A percentile compares a stretch with the other conserved stretches of the same genome.
Conservation (phyloP, 2,329 filamentous ascomycete genomes). For the Juglanconis juglandina region DNA sequence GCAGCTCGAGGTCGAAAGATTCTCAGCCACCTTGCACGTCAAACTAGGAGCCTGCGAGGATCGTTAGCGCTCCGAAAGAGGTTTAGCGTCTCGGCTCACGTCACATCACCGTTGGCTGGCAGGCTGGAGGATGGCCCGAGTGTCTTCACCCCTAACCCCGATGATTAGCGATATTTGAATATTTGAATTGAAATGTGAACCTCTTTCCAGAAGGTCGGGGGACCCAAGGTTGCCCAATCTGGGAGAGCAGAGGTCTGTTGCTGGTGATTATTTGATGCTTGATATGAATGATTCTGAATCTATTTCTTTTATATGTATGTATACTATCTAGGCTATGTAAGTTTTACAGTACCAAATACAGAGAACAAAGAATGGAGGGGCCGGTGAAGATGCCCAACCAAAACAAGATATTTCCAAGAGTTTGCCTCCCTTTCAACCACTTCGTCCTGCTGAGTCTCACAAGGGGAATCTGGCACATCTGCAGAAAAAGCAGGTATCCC, state of each 20-base stretch:
- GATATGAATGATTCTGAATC: neutral
- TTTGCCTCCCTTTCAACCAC: constrained; percentile 59
- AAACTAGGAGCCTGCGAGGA: neutral
- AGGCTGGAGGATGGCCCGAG: no score
- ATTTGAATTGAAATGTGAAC: no score
- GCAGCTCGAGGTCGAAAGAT: constrained; percentile 1
- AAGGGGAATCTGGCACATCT: constrained; percentile 71
- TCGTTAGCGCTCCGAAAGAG: neutral
- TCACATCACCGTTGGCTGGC: neutral
- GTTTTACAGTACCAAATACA: constrained; percentile 54
- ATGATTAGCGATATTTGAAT: no score
- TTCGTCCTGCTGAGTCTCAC: constrained; percentile 64
- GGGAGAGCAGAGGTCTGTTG: no score
- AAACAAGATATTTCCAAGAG: constrained; percentile 70
- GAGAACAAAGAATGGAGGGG: constrained; percentile 62
- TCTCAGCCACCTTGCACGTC: constrained; percentile 6
- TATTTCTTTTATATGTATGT: neutral
- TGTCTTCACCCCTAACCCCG: neutral
- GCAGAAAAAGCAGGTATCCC: constrained; percentile 69
- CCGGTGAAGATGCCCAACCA: constrained; percentile 78
- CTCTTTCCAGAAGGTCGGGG: no score
- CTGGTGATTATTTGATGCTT: no score
- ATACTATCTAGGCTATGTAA: neutral
- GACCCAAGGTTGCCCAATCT: no score
- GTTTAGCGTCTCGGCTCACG: constrained; percentile 2